These are phyloP conservation scores for Opeltia flavorubescens DNA, from an alignment of 495 filamentous ascomycete species.

Conservation along the genomic window DNA sequence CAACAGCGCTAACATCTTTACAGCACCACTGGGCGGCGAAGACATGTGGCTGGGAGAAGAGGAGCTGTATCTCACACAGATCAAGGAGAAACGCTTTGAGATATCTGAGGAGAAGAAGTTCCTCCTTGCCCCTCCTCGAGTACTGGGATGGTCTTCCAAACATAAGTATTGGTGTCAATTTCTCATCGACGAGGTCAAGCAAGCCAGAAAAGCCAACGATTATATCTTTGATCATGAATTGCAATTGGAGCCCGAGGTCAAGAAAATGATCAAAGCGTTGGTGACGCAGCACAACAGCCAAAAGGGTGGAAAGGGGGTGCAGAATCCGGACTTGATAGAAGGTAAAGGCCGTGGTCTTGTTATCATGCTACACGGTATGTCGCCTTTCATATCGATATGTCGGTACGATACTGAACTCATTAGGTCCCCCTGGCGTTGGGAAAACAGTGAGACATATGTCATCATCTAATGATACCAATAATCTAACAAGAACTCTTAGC, in stretches of 20 bases:
- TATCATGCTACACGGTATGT: no score
- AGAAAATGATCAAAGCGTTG: background rate
- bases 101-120: background rate
- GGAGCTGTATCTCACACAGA: background rate
- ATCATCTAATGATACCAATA: no score
- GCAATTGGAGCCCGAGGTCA: background rate
- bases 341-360: background rate
- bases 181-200: background rate
- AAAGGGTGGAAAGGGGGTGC: background rate
- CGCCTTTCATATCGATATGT: no score
- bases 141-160: background rate
- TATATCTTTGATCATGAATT: background rate
- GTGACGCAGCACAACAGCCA: conserved; percentile 1
- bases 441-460: no score
- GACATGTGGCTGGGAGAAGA: background rate
- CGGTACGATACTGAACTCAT: no score
- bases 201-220: conserved; percentile 1
- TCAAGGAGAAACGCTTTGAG: background rate
- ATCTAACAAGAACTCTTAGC: no score
- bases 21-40: background rate
- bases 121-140: background rate
- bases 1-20: background rate
- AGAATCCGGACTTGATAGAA: no score
- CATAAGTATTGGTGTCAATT: conserved; percentile 1
- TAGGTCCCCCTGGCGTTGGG: no score